phyloP scores from a whole-genome alignment of 164 flowering plant species.

The Vitis riparia region DNA sequence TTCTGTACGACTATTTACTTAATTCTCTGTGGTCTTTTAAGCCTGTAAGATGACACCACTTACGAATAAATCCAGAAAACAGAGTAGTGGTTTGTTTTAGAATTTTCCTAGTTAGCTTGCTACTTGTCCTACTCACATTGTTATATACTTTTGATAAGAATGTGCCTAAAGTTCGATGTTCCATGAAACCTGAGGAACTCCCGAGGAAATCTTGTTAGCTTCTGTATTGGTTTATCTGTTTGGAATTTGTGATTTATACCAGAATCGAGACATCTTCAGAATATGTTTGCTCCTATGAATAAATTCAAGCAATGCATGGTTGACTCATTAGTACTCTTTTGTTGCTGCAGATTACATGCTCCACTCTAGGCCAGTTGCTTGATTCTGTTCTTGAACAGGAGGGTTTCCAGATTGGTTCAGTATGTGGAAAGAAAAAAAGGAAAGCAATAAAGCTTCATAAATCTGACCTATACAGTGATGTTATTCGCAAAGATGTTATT shows the following conservation, averaged over 20 bases:
- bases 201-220: no score
- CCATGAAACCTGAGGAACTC: no score
- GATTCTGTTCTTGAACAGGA: constrained; percentile 32
- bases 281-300: neutral
- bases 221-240: no score
- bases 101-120: no score
- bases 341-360: constrained; percentile 52
- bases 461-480: constrained; percentile 13
- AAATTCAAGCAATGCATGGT: neutral
- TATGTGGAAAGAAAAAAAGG: constrained; percentile 48
- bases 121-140: neutral
- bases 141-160: neutral
- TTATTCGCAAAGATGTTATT: constrained; percentile 46
- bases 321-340: neutral
- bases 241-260: neutral
- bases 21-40: neutral
- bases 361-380: constrained; percentile 43
- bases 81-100: no score
- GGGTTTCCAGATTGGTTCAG: constrained; percentile 12
- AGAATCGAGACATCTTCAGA: neutral
- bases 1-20: neutral
- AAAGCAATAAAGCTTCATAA: constrained; percentile 23
- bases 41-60: neutral
- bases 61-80: neutral
- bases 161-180: no score